Conservation (phyloP, 1,284 basidiomycete genomes). For the Taiwanofungus camphoratus region DNA sequence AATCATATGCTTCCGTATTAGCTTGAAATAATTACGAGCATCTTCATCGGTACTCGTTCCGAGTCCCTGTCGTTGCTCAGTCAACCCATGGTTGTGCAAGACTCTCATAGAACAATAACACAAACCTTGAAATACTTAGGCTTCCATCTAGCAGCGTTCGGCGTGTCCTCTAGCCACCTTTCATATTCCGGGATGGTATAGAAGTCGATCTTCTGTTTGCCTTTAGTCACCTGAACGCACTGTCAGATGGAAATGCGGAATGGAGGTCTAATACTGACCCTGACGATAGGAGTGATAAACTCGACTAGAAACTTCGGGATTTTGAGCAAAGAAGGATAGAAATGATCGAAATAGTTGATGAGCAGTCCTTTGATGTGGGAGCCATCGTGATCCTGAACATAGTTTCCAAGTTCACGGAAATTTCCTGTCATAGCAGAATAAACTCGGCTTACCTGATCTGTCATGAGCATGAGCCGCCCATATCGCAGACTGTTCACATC, state of each 20-base stretch:
- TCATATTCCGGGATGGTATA: slow-evolving; percentile 99
- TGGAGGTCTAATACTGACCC: slow-evolving; percentile 50
- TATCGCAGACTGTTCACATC: slow-evolving; percentile 78
- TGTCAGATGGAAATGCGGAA: background rate
- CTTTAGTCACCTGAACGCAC: slow-evolving; percentile 67
- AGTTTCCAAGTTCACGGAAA: slow-evolving; percentile 7
- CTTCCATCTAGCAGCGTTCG: slow-evolving; percentile 81
- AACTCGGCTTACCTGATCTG: slow-evolving; percentile 78
- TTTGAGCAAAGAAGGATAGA: slow-evolving; percentile 92
- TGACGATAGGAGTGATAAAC: slow-evolving; percentile 98
- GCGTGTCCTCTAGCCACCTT: slow-evolving; percentile 82
- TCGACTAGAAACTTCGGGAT: slow-evolving; percentile 94
- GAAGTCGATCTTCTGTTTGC: slow-evolving; percentile 80
- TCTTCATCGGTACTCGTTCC: slow-evolving; percentile 90
- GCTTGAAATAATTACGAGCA: slow-evolving; percentile 89
- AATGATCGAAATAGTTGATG: slow-evolving; percentile 98
- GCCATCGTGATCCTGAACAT: slow-evolving; percentile 90
- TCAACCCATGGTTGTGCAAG: background rate
- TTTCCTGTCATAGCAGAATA: background rate
- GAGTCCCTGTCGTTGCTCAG: slow-evolving; percentile 64
- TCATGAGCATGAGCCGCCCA: slow-evolving; percentile 99
- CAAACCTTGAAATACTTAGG: slow-evolving; percentile 95
- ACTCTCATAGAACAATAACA: background rate
- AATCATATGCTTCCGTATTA: slow-evolving; percentile 92
- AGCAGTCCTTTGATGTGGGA: slow-evolving; percentile 99